Conservation (phyloP, 805 yeast genomes). For the Teunomyces lycoperdinae region DNA sequence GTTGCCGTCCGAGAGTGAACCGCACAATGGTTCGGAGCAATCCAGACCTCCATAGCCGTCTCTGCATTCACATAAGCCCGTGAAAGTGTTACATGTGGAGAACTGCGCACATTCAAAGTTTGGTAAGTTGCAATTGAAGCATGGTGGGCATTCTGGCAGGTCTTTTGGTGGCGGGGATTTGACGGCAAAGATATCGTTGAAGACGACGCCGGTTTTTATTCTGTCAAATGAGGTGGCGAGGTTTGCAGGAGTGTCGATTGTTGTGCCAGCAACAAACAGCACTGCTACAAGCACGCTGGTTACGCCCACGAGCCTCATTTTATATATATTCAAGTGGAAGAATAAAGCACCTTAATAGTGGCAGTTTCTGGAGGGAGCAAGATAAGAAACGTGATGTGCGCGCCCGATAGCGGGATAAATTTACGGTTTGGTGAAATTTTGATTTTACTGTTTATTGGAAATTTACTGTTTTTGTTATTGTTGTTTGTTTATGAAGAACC, state of each 20-base stretch:
- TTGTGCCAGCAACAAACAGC: too few relatives aligned
- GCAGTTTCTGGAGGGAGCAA: too few relatives aligned
- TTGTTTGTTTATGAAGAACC: slow-evolving; percentile 2
- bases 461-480: not conserved
- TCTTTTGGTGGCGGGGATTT: too few relatives aligned
- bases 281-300: too few relatives aligned
- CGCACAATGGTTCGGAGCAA: slow-evolving; percentile 86
- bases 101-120: slow-evolving; percentile 88
- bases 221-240: slow-evolving; percentile 14
- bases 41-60: slow-evolving; percentile 93
- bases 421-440: not conserved
- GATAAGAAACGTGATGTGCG: too few relatives aligned
- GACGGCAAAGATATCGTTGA: slow-evolving; percentile 19
- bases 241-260: too few relatives aligned
- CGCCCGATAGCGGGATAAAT: too few relatives aligned
- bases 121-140: slow-evolving; percentile 93
- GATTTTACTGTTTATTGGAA: too few relatives aligned
- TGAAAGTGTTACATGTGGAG: slow-evolving; percentile 80
- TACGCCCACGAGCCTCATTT: too few relatives aligned
- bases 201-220: slow-evolving; percentile 18
- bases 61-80: slow-evolving; percentile 90
- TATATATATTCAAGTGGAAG: too few relatives aligned
- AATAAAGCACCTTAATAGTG: too few relatives aligned
- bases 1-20: slow-evolving; percentile 64
- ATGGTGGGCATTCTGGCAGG: slow-evolving; percentile 63